These are phyloP conservation scores for Vanderwaltozyma yarrowii DNA, from an alignment of 805 yeast genomes.

Conservation along the genomic window DNA sequence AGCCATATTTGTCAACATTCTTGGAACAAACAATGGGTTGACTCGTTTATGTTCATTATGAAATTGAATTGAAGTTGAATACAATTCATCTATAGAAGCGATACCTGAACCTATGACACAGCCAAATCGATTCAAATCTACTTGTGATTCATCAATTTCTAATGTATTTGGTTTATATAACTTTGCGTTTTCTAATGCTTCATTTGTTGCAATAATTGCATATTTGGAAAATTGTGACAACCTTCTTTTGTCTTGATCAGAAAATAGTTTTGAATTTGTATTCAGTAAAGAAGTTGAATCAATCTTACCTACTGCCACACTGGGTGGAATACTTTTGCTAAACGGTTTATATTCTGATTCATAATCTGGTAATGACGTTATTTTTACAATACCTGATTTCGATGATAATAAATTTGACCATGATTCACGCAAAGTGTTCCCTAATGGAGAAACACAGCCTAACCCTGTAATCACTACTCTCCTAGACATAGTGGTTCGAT, in stretches of 20 bases:
- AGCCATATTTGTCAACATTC: constrained; percentile 82
- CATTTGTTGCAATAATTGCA: constrained; percentile 64
- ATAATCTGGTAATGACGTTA: constrained; percentile 28
- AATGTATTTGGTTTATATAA: constrained; percentile 33
- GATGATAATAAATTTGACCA: constrained; percentile 47
- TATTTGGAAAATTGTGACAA: constrained; percentile 67
- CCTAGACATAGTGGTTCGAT: constrained; percentile 10
- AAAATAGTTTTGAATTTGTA: constrained; percentile 21
- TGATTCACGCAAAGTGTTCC: constrained; percentile 46
- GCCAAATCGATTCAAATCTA: constrained; percentile 33
- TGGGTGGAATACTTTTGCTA: constrained; percentile 47
- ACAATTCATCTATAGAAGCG: constrained; percentile 64
- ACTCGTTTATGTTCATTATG: constrained; percentile 30
- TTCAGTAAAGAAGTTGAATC: constrained; percentile 35
- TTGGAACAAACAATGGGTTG: constrained; percentile 82
- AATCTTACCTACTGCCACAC: constrained; percentile 58
- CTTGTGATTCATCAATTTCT: constrained; percentile 22
- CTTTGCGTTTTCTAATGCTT: constrained; percentile 65
- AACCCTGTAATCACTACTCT: constrained; percentile 90
- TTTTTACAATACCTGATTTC: constrained; percentile 50
- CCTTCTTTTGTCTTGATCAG: constrained; percentile 40
- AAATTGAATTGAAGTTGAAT: constrained; percentile 38
- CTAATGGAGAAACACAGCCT: constrained; percentile 80
- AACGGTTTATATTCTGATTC: constrained; percentile 35
- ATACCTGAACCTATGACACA: constrained; percentile 91